Evolutionary conservation across 2,329 filamentous ascomycete genomes (phyloP).

Genomic region (Stylonectria norvegica): DNA sequence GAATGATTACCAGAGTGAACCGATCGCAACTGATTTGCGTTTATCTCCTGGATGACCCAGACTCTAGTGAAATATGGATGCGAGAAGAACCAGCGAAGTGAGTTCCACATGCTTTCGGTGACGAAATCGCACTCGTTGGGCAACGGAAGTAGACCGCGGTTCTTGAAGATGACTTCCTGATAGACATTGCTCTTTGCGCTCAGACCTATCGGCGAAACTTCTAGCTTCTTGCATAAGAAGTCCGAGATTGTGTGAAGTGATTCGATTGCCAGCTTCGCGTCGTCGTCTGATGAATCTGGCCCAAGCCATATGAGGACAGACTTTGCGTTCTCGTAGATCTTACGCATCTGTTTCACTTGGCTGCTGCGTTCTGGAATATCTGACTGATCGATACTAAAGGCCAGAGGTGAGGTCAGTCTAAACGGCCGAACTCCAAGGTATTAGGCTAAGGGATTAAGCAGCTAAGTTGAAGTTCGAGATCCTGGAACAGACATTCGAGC

Average conservation of each 20-base stretch:
- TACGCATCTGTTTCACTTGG: slow-evolving; percentile 7
- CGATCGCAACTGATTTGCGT: slow-evolving; percentile 16
- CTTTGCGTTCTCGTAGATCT: slow-evolving; percentile 5
- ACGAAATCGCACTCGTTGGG: slow-evolving; percentile 1
- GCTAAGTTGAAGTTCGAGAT: too few relatives aligned
- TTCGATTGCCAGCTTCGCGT: slow-evolving; percentile 1
- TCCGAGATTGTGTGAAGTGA: slow-evolving; percentile 1
- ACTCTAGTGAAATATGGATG: slow-evolving; percentile 6
- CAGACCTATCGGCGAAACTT: slow-evolving; percentile 1
- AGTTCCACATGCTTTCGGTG: slow-evolving; percentile 3
- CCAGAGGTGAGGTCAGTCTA: too few relatives aligned
- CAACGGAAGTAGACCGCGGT: neutral
- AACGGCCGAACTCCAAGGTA: too few relatives aligned
- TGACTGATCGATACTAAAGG: slow-evolving; percentile 5
- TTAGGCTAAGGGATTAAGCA: too few relatives aligned
- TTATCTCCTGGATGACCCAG: slow-evolving; percentile 8
- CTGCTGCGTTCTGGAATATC: slow-evolving; percentile 2
- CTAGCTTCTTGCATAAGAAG: slow-evolving; percentile 1
- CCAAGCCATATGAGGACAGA: slow-evolving; percentile 5
- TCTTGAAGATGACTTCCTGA: slow-evolving; percentile 4
- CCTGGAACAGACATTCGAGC: too few relatives aligned
- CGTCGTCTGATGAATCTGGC: slow-evolving; percentile 1
- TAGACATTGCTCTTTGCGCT: slow-evolving; percentile 1
- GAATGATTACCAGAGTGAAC: slow-evolving; percentile 21
- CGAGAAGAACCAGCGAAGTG: slow-evolving; percentile 2